These are phyloP conservation scores for Porodaedalea pini DNA, from an alignment of 1,284 basidiomycete genomes.

Conservation along the genomic window DNA sequence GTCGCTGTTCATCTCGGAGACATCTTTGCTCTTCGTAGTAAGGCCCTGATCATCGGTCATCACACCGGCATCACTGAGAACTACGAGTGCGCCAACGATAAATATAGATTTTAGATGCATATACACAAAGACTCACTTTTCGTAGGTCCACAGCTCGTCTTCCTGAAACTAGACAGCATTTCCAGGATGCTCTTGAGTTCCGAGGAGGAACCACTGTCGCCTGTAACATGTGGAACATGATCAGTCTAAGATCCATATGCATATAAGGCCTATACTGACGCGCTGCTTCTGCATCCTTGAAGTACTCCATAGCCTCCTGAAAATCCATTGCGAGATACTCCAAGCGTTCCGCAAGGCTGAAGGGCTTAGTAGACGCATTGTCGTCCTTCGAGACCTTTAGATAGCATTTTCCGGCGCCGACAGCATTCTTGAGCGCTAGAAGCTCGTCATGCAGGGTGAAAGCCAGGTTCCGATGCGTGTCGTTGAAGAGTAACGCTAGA, in stretches of 20 bases:
- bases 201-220: not conserved
- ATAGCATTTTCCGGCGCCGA: not conserved
- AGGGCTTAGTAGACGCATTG: not conserved
- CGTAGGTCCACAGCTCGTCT: not conserved
- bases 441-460: not conserved
- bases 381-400: not conserved
- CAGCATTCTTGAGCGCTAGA: not conserved
- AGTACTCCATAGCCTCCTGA: not conserved
- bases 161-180: not conserved
- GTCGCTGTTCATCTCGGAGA: not conserved
- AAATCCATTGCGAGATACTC: not conserved
- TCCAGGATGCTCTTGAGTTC: not conserved
- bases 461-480: not conserved
- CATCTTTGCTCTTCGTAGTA: not conserved
- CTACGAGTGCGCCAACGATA: not conserved
- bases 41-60: conserved; percentile 1
- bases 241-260: not conserved
- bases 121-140: not conserved
- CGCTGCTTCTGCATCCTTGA: not conserved
- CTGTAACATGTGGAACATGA: not conserved
- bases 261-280: not conserved
- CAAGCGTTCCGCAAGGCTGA: not conserved
- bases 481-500: not conserved
- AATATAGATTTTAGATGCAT: not conserved
- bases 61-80: not conserved